Evolutionary conservation across 2,329 filamentous ascomycete species (phyloP), one percentile per base, ranked within the genome.

Genomic region (Pestalotiopsis sp.): DNA sequence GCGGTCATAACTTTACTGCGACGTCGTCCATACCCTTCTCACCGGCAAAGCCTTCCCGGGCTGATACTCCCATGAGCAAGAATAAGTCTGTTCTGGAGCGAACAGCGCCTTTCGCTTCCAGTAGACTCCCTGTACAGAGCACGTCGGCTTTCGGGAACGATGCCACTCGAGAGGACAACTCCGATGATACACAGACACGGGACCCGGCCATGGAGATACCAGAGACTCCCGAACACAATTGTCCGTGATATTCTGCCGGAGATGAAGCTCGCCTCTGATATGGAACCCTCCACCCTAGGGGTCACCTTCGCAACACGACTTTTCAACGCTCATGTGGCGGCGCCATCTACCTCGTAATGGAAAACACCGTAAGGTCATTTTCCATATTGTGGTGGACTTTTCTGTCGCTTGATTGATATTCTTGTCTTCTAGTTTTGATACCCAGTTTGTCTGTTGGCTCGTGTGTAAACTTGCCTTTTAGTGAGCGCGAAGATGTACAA

Each of bases 21-120:
- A 76, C 71, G 1, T 77, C 76, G 13, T 71, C 14, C 23, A 77
- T 77, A 7, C 75, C 76, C 2, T 77, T 77, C 64, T 70, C 75
- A 7, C 68, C 74, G 0, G 69, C 38, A 25, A 62, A 62, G 27
- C 59, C 27, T 20, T 9, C 13, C 27, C 27, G 36, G 17, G 61
- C 39, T 49, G 36, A 20, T 20, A 45, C 61, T 45, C 38, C 61
- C 23, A 45, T 64, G 39, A 49, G 61, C 61, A 64, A 52, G 12
- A 31, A 13, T 14, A 39, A 17, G 38, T 25, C 59, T 17, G 31
- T 39, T 6, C 13, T 62, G 4, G 36, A 17, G 2, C 31, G 59
- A 41, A 13, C 14, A 13, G 27, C 14, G 25, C 20, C 36, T 20
- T 41, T 38, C 14, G 36, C 59, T 41, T 62, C 27, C 7, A 59